Base-by-base conservation (phyloP, 2,329 filamentous ascomycete species). In the Emmonsiellopsis sp. region DNA sequence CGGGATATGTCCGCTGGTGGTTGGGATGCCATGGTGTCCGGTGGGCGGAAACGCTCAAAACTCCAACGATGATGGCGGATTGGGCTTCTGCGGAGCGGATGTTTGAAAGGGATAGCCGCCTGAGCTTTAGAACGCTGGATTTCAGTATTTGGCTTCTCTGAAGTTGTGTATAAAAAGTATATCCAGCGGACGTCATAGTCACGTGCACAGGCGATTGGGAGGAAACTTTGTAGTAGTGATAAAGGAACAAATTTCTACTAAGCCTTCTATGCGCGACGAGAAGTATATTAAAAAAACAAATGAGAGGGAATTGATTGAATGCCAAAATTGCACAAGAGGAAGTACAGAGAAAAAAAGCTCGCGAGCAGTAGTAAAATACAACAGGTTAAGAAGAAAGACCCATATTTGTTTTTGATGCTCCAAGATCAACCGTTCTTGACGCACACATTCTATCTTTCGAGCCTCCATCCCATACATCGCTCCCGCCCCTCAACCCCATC, bases 311-410 rank as follows among this genome's bases (percentile, higher is more conserved):
- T 47, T 52, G 53, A 58, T 58, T 56, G 50, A 58, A 57, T 55
- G 54, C 54, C 51, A 51, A 59, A 52, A 55, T 55, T 49, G 43
- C 52, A 57, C 57, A 56, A 53, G 47, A 54, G 56, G 38, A 55
- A 52, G 48, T 53, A 58, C 50, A 58, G 54, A 52, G 54, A 54
- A 50, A 52, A 68, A 68, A 66, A 70, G 67, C 67, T 72, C 69
- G 68, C 70, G 72, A 68, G 68, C 67, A 73, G 68, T 73, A 71
- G 69, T 75, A 74, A 73, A 74, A 65, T 52, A 52, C 50, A 52
- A 45, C 20, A 72, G 73, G 71, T 67, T 68, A 70, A 67, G 68
- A 68, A 63, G 73, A 67, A 57, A 67, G 53, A 70, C 63, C 63
- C 63, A 69, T 65, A 68, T 62, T 65, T 65, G 63, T 70, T 67